Percentiles rank a stretch among this genome's conserved stretches.
phyloP scores from a whole-genome alignment of 2,329 filamentous ascomycete genomes.

The Bipolaris zeicola region DNA sequence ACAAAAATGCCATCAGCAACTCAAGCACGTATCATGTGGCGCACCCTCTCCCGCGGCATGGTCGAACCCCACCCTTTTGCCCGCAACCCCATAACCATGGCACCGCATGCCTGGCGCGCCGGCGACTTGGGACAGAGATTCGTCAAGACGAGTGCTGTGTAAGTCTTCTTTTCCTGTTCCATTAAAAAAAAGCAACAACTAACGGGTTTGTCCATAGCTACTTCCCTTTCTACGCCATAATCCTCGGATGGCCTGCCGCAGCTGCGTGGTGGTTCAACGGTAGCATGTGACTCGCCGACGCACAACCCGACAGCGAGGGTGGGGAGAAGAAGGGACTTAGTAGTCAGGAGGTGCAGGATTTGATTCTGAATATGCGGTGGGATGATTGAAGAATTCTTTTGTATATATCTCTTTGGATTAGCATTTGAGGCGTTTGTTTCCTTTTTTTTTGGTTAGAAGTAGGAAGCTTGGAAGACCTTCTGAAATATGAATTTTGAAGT shows the following conservation, averaged over 20 bases:
- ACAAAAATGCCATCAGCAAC: slow-evolving; percentile 40
- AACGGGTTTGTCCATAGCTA: slow-evolving; percentile 22
- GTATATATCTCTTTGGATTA: background rate
- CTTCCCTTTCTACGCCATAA: slow-evolving; percentile 33
- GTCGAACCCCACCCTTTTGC: slow-evolving; percentile 46
- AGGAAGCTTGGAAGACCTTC: no score
- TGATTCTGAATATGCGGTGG: slow-evolving; percentile 39
- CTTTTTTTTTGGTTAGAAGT: background rate
- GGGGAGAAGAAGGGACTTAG: slow-evolving; percentile 12
- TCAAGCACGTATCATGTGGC: slow-evolving; percentile 39
- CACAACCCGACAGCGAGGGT: slow-evolving; percentile 11
- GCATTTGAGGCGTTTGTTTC: background rate
- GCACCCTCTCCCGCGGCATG: slow-evolving; percentile 39
- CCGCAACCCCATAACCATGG: slow-evolving; percentile 35
- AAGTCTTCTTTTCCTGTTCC: slow-evolving; percentile 13
- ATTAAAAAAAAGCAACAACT: background rate
- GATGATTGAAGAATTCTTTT: slow-evolving; percentile 27
- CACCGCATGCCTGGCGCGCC: slow-evolving; percentile 33
- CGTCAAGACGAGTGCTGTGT: slow-evolving; percentile 34
- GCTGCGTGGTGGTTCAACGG: slow-evolving; percentile 34
- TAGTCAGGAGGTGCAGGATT: slow-evolving; percentile 29
- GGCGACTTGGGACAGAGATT: slow-evolving; percentile 31
- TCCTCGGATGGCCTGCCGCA: slow-evolving; percentile 45
- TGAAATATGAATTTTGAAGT: no score
- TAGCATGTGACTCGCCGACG: slow-evolving; percentile 38